phyloP scores from a whole-genome alignment of 139 green algal genomes.

The Chlamydomonas asymmetrica region DNA sequence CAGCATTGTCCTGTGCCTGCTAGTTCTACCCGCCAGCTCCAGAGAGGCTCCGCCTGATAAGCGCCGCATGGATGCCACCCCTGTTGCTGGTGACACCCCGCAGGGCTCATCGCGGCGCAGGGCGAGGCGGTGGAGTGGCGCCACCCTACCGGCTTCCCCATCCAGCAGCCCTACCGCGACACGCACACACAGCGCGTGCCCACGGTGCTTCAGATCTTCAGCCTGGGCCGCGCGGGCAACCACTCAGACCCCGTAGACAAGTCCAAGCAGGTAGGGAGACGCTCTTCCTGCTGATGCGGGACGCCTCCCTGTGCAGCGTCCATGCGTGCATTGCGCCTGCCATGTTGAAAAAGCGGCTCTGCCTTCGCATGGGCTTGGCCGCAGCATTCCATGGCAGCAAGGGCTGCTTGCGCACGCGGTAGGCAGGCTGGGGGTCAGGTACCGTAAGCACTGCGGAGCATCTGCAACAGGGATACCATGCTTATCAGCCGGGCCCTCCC shows the following conservation, averaged over 20 bases:
- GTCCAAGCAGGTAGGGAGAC: not conserved
- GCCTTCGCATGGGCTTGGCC: not conserved
- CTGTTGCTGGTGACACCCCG: no score
- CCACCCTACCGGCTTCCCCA: slow-evolving; percentile 89
- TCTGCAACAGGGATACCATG: no score
- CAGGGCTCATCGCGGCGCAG: slow-evolving; percentile 45
- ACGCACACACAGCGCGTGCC: slow-evolving; percentile 7
- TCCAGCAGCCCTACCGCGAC: slow-evolving; percentile 89
- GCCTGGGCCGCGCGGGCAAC: not conserved
- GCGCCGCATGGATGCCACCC: no score
- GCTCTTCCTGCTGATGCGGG: not conserved
- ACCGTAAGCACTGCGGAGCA: no score
- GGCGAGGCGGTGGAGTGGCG: slow-evolving; percentile 76
- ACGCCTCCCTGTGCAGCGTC: not conserved
- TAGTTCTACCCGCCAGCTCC: no score
- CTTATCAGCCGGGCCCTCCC: not conserved
- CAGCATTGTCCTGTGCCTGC: no score
- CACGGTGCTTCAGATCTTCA: slow-evolving; percentile 1
- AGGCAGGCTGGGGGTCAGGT: no score
- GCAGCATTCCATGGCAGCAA: no score
- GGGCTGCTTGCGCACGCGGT: no score
- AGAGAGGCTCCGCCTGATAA: no score
- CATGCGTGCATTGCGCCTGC: not conserved
- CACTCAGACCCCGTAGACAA: not conserved
- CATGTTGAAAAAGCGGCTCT: not conserved